Conservation (phyloP, 768 basidiomycete species). For the Hypholoma sublateritium region DNA sequence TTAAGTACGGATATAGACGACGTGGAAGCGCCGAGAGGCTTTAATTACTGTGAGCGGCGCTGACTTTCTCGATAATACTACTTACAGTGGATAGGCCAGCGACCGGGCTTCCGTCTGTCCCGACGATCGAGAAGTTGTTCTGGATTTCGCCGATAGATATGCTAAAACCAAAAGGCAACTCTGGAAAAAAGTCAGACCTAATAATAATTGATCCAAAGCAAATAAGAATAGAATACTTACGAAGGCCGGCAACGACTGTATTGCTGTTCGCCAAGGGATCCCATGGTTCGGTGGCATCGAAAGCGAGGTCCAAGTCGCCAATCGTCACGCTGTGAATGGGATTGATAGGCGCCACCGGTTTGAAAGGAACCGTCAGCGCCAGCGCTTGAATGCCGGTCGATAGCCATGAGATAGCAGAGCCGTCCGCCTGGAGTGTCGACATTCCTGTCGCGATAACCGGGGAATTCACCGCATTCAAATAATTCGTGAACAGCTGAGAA, state of each 20-base stretch:
- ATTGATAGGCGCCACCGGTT: conserved; percentile 46
- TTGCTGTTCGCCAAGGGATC: conserved; percentile 55
- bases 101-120: conserved; percentile 44
- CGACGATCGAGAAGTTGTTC: conserved; percentile 64
- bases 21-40: conserved; percentile 66
- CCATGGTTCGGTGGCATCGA: conserved; percentile 56
- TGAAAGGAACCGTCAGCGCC: conserved; percentile 63
- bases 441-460: conserved; percentile 59
- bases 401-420: conserved; percentile 63
- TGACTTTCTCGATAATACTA: neutral
- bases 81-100: conserved; percentile 61
- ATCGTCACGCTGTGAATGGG: conserved; percentile 69
- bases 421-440: conserved; percentile 58
- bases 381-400: conserved; percentile 58
- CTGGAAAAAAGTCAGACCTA: conserved; percentile 29
- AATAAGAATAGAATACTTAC: conserved; percentile 30
- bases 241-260: conserved; percentile 56
- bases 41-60: neutral
- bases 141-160: conserved; percentile 58
- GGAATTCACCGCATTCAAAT: conserved; percentile 62
- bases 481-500: conserved; percentile 67
- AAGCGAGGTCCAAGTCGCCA: conserved; percentile 55
- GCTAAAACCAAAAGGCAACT: conserved; percentile 71
- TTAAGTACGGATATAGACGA: conserved; percentile 55
- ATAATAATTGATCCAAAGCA: neutral